phyloP scores from a whole-genome alignment of 345 rosid species.

The Nephelium lappaceum region DNA sequence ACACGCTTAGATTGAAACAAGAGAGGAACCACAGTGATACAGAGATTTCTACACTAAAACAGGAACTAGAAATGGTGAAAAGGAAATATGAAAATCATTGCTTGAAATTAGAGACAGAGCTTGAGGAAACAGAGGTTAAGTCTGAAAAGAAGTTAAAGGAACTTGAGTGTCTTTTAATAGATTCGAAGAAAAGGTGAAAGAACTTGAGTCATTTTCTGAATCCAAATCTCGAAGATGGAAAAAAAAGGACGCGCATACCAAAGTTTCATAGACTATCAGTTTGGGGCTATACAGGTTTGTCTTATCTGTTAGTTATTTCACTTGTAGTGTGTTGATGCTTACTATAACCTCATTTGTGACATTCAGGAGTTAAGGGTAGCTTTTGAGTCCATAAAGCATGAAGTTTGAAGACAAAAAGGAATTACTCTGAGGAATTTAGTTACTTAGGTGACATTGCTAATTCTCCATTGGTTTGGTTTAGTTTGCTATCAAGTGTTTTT shows the following conservation, averaged over 20 bases:
- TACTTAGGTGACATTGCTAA: slow-evolving; percentile 57
- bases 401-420: slow-evolving; percentile 61
- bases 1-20: slow-evolving; percentile 49
- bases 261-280: slow-evolving; percentile 58
- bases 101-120: slow-evolving; percentile 54
- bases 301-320: slow-evolving; percentile 17
- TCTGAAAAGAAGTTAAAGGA: slow-evolving; percentile 67
- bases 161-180: slow-evolving; percentile 48
- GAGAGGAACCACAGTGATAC: slow-evolving; percentile 56
- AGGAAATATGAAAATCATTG: slow-evolving; percentile 55
- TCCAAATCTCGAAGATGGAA: slow-evolving; percentile 72
- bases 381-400: slow-evolving; percentile 65
- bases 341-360: slow-evolving; percentile 11
- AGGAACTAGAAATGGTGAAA: slow-evolving; percentile 58
- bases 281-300: slow-evolving; percentile 67
- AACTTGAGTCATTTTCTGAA: slow-evolving; percentile 72
- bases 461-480: slow-evolving; percentile 11
- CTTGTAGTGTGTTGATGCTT: slow-evolving; percentile 12
- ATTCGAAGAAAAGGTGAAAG: slow-evolving; percentile 68
- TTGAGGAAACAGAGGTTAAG: slow-evolving; percentile 50
- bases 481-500: slow-evolving; percentile 18
- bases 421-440: slow-evolving; percentile 61
- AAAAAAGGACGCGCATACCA: slow-evolving; percentile 57
- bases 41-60: slow-evolving; percentile 66
- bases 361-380: slow-evolving; percentile 69